Percentiles rank a stretch among this genome's conserved stretches.
Evolutionary conservation across 306 rosid genomes (phyloP).

Genomic region (Cajanus cajan): DNA sequence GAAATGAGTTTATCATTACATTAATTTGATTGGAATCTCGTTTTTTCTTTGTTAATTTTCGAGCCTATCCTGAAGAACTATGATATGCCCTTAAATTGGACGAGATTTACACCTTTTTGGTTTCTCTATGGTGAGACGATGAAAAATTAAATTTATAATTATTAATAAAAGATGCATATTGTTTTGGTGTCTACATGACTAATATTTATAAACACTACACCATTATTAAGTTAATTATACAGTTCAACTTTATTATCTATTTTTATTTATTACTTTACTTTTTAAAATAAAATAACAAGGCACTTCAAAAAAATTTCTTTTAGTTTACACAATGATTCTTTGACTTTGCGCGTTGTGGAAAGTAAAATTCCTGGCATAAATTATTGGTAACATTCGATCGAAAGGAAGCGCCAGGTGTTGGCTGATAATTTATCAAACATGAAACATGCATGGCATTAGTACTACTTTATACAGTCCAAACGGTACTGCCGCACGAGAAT

Average conservation of each 20-base stretch:
- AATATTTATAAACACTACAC: no score
- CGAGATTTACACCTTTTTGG: neutral
- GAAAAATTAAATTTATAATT: neutral
- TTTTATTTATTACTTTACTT: no score
- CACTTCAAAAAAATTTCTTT: no score
- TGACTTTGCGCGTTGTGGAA: neutral
- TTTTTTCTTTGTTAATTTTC: neutral
- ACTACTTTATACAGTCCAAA: neutral
- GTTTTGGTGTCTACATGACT: no score
- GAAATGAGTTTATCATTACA: neutral
- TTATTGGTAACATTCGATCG: neutral
- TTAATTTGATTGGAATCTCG: neutral
- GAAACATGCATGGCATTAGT: conserved; percentile 8
- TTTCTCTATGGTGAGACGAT: neutral
- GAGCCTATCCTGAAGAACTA: neutral
- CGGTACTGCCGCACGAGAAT: conserved; percentile 1
- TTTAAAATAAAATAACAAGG: no score
- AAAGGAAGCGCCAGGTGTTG: neutral
- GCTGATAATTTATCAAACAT: conserved; percentile 12
- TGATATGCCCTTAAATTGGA: neutral
- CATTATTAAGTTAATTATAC: no score
- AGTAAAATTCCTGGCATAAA: neutral
- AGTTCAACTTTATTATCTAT: no score
- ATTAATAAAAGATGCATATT: no score
- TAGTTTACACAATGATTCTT: no score